These are phyloP conservation scores for Aspergillus affinis DNA, from an alignment of 495 filamentous ascomycete species.

Conservation along the genomic window DNA sequence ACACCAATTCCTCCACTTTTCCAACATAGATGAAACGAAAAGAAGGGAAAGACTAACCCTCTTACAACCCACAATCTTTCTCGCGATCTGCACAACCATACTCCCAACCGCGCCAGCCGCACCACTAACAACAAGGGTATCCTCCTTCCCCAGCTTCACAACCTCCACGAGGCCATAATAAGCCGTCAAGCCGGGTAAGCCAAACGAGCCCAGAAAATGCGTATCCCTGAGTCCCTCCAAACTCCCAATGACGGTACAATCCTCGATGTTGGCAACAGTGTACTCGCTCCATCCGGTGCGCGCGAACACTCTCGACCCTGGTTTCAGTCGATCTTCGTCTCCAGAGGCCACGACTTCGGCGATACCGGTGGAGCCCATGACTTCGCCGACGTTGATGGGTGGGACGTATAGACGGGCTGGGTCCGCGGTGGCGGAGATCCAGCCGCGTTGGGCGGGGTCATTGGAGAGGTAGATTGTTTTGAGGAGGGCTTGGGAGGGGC, in stretches of 20 bases:
- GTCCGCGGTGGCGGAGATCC: slow-evolving; percentile 52
- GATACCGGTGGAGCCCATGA: slow-evolving; percentile 57
- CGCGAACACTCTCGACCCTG: slow-evolving; percentile 42
- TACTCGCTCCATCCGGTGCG: slow-evolving; percentile 53
- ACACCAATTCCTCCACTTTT: no score
- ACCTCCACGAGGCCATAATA: slow-evolving; percentile 51
- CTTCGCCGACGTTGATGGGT: slow-evolving; percentile 56
- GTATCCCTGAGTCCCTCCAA: slow-evolving; percentile 38
- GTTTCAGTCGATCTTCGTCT: slow-evolving; percentile 19
- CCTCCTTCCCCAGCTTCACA: slow-evolving; percentile 30
- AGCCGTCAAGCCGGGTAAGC: slow-evolving; percentile 50
- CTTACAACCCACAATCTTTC: slow-evolving; percentile 53
- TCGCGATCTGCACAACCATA: slow-evolving; percentile 53
- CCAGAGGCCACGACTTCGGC: slow-evolving; percentile 42
- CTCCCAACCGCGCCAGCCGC: slow-evolving; percentile 48
- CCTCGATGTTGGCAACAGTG: slow-evolving; percentile 37
- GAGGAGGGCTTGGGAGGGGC: slow-evolving; percentile 56
- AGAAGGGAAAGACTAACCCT: slow-evolving; percentile 31
- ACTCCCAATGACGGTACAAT: slow-evolving; percentile 28
- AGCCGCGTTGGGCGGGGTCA: slow-evolving; percentile 69
- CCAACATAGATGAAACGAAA: background rate
- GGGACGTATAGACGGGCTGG: slow-evolving; percentile 54
- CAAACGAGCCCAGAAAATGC: slow-evolving; percentile 52
- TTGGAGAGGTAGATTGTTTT: slow-evolving; percentile 62
- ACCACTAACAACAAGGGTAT: slow-evolving; percentile 49